Percentiles rank a stretch among this genome's conserved stretches.
phyloP scores from a whole-genome alignment of 2,329 filamentous ascomycete genomes.

The Sclerotinia minor region DNA sequence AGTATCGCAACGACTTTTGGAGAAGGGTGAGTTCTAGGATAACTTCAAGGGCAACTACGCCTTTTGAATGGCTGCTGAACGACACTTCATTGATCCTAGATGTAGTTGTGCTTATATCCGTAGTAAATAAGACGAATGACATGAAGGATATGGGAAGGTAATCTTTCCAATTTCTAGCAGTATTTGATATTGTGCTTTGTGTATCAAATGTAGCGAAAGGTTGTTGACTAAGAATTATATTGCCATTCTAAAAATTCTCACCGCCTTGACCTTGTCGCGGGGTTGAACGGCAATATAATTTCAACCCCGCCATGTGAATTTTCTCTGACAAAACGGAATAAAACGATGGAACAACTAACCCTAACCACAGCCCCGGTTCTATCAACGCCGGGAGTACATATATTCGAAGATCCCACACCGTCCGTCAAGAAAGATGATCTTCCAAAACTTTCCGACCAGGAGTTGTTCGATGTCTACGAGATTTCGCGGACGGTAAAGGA shows the following conservation, averaged over 20 bases:
- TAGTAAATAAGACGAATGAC: neutral
- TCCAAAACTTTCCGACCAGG: conserved; percentile 54
- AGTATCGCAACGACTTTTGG: neutral
- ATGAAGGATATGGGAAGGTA: neutral
- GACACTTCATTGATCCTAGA: neutral
- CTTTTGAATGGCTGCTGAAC: neutral
- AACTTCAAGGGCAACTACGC: neutral
- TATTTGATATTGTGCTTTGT: too few species aligned
- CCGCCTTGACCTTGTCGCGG: neutral
- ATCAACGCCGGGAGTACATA: conserved; percentile 62
- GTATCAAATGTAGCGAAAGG: neutral
- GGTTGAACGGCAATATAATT: conserved; percentile 7
- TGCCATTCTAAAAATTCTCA: neutral
- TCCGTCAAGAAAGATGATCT: neutral
- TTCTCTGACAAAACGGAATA: conserved; percentile 16
- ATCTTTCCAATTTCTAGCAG: too few species aligned
- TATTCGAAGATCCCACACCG: conserved; percentile 54
- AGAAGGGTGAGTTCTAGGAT: neutral
- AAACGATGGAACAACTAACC: conserved; percentile 30
- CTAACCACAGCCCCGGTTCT: conserved; percentile 54
- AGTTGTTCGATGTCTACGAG: conserved; percentile 78
- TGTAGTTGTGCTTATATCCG: neutral
- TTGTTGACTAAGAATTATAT: neutral
- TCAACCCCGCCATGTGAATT: conserved; percentile 25
- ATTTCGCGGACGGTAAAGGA: conserved; percentile 76